Base-by-base conservation (phyloP, 345 rosid genomes). In the Clausena lansium region DNA sequence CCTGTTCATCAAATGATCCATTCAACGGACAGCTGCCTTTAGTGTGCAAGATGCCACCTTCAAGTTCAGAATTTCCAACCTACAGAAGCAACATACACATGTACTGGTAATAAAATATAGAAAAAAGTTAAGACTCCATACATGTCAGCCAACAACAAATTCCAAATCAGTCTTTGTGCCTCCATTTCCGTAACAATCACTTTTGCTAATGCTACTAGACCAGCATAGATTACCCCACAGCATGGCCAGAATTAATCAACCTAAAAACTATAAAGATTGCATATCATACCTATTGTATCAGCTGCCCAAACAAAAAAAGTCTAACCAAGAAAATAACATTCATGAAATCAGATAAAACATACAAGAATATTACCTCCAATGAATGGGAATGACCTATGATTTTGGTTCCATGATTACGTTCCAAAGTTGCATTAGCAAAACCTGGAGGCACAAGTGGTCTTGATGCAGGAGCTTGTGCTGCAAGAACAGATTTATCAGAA, bases 391-490 rank as follows among this genome's bases (percentile, higher is more conserved):
- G 86, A 79, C 70, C 76, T 9, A 80, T 81, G 77, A 88, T 74
- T 83, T 89, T 87, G 66, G 85, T 81, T 77, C 90, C 94, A 72
- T 73, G 63, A 78, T 81, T 88, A 80, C 80, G 87, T 75, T 88
- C 97, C 69, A 80, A 79, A 75, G 74, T 9, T 68, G 88, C 36
- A 78, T 85, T 82, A 9, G 91, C 76, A 86, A 96, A 96, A 67
- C 99, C 98, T 8, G 99, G 99, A 57, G 99, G 99, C 77, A 96
- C 99, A 83, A 90, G 98, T 75, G 99, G 99, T 82, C 97, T 88
- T 71, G 94, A 83, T 74, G 90, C 92, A 79, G 84, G 86, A 71
- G 82, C 83, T 82, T 87, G 92, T 27, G 84, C 60, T 67, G 86
- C 80, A 36, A 83, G 45, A 78, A 85, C 72, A 71, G 84, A 65